These are phyloP conservation scores for Globisporangium cystogenes DNA, from an alignment of 352 stramenopile species.

Conservation along the genomic window DNA sequence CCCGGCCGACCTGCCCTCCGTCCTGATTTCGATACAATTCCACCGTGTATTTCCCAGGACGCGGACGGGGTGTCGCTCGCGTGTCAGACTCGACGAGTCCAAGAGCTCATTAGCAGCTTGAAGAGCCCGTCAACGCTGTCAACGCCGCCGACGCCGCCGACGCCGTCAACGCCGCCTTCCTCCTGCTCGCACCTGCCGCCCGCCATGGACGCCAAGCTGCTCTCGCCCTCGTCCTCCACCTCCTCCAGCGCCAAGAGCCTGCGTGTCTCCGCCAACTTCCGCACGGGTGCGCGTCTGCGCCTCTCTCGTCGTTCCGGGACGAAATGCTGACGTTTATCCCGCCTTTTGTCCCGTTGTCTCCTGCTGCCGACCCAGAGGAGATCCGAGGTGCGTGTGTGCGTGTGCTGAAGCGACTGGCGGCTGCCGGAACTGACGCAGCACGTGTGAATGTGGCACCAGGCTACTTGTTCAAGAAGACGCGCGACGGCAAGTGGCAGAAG, in stretches of 20 bases:
- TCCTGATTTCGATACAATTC: too few species aligned
- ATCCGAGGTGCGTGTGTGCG: constrained; percentile 56
- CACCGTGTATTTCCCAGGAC: too few species aligned
- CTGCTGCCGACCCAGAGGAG: constrained; percentile 31
- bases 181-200: background rate
- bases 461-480: constrained; percentile 93
- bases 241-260: constrained; percentile 12
- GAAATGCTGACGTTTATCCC: background rate
- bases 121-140: too few species aligned
- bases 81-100: too few species aligned
- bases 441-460: constrained; percentile 22
- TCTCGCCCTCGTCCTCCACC: constrained; percentile 6
- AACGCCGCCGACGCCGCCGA: too few species aligned
- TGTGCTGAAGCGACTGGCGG: too few species aligned
- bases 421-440: background rate
- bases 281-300: constrained; percentile 28
- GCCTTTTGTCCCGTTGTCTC: background rate
- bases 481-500: constrained; percentile 95
- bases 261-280: constrained; percentile 61
- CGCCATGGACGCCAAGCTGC: constrained; percentile 10
- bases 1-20: too few species aligned
- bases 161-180: background rate
- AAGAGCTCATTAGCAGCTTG: too few species aligned
- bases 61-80: too few species aligned
- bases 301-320: too few species aligned